Evolutionary conservation across 306 rosid genomes (phyloP).

Genomic region (Crataegus laevigata): DNA sequence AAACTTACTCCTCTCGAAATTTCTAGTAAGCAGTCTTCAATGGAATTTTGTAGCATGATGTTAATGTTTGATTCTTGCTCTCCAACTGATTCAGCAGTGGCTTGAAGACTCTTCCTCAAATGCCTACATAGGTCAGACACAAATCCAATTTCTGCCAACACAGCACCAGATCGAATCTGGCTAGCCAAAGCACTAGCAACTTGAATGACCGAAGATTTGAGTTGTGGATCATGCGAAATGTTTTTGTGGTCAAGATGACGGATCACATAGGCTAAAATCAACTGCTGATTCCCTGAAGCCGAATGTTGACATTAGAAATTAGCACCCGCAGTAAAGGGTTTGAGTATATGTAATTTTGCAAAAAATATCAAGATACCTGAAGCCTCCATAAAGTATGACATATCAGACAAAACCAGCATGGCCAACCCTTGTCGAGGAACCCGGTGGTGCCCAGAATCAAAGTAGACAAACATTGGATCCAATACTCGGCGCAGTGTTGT

Average conservation of each 20-base stretch:
- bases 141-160: slow-evolving; percentile 72
- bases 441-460: slow-evolving; percentile 79
- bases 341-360: background rate
- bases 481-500: slow-evolving; percentile 80
- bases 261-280: slow-evolving; percentile 58
- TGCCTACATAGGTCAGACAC: slow-evolving; percentile 94
- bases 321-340: background rate
- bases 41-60: slow-evolving; percentile 71
- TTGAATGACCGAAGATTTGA: slow-evolving; percentile 66
- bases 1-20: slow-evolving; percentile 68
- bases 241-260: slow-evolving; percentile 98
- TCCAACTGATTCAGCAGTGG: slow-evolving; percentile 61
- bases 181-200: slow-evolving; percentile 69
- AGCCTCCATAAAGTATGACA: slow-evolving; percentile 69
- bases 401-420: slow-evolving; percentile 65
- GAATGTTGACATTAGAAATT: slow-evolving; percentile 12
- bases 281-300: slow-evolving; percentile 65
- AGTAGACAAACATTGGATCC: slow-evolving; percentile 86
- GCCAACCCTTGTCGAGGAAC: slow-evolving; percentile 68
- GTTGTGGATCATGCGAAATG: slow-evolving; percentile 59
- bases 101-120: slow-evolving; percentile 86
- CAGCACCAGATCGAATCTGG: slow-evolving; percentile 62
- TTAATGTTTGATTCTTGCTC: slow-evolving; percentile 72
- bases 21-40: slow-evolving; percentile 80
- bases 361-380: slow-evolving; percentile 37